phyloP scores from a whole-genome alignment of 495 filamentous ascomycete genomes.

The Pyrenula aspistea region DNA sequence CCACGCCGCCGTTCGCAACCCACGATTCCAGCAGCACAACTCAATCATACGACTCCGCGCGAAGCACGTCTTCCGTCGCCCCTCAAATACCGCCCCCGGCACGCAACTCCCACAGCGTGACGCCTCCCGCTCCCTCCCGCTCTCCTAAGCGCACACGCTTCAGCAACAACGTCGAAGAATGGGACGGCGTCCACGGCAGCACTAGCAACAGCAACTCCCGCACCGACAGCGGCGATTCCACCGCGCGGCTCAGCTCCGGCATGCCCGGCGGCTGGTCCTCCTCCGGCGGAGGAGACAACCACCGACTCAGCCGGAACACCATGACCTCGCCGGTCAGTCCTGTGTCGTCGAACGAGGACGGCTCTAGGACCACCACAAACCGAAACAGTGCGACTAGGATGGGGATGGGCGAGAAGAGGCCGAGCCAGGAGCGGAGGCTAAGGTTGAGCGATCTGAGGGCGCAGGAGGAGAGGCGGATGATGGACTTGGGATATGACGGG shows the following conservation, averaged over 20 bases:
- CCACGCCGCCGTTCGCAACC: not conserved
- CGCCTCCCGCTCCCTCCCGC: not conserved
- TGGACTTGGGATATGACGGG: not conserved
- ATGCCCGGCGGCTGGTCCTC: not conserved
- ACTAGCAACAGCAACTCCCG: not conserved
- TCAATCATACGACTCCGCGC: not conserved
- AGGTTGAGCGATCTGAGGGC: conserved; percentile 5
- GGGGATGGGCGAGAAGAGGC: conserved; percentile 4
- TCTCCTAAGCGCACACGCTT: not conserved
- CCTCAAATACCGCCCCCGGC: too few relatives aligned
- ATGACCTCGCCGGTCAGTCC: not conserved
- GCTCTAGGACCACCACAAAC: too few relatives aligned
- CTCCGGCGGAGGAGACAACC: not conserved
- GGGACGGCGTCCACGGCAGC: not conserved
- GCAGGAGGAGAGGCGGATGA: not conserved
- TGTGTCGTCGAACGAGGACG: too few relatives aligned
- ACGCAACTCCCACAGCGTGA: not conserved
- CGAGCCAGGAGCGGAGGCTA: conserved; percentile 8
- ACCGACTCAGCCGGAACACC: not conserved
- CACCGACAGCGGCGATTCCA: not conserved
- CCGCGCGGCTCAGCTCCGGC: not conserved
- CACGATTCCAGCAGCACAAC: not conserved
- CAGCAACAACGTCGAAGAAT: not conserved
- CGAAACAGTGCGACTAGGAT: not conserved
- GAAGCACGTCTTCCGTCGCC: not conserved